These are phyloP conservation scores for Russula earlei DNA, from an alignment of 768 basidiomycete species.

Conservation along the genomic window DNA sequence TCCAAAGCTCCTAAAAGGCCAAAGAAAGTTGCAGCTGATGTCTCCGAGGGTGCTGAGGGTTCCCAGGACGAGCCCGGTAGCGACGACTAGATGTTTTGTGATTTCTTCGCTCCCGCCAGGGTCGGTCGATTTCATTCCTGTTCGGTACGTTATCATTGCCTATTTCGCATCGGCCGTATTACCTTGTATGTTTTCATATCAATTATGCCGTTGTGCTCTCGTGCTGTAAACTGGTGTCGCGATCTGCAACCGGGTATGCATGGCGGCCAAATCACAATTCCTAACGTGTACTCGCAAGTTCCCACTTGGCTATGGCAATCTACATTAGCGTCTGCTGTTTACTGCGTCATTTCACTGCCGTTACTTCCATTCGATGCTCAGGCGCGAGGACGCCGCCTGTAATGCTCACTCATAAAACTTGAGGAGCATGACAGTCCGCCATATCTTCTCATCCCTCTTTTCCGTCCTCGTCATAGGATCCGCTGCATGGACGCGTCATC, in stretches of 20 bases:
- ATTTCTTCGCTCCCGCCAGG: background rate
- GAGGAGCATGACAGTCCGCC: too few species aligned
- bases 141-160: constrained; percentile 3
- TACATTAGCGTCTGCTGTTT: too few species aligned
- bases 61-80: constrained; percentile 17
- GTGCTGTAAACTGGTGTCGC: background rate
- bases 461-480: too few species aligned
- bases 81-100: constrained; percentile 16
- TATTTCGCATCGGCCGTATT: background rate
- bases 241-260: background rate
- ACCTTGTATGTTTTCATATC: constrained; percentile 6
- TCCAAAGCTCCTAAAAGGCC: constrained; percentile 29
- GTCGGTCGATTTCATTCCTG: too few species aligned
- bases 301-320: too few species aligned
- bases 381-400: too few species aligned
- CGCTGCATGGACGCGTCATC: too few species aligned
- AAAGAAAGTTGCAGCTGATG: constrained; percentile 7
- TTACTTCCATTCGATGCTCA: too few species aligned
- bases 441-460: too few species aligned
- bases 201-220: background rate
- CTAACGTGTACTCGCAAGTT: too few species aligned
- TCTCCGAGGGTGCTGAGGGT: background rate
- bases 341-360: too few species aligned
- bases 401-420: too few species aligned
- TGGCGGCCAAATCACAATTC: background rate